Evolutionary conservation across 139 green algal genomes (phyloP).

Genomic region (Marvania coccoides): DNA sequence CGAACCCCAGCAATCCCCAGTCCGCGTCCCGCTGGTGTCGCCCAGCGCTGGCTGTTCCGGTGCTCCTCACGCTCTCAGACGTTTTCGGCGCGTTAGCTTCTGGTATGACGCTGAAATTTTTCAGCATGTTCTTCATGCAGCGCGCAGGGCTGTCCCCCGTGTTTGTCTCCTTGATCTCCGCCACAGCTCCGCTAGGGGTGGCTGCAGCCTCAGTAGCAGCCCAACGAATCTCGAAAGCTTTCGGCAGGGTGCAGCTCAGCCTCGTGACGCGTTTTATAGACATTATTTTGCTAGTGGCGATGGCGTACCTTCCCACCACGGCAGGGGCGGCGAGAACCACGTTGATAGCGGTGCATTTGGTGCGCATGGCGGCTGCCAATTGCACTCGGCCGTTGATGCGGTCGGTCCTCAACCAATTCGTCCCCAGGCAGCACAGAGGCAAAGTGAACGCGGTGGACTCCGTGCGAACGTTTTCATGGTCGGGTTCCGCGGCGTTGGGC

Average conservation of each 20-base stretch:
- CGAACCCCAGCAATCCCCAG: no score
- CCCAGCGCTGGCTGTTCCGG: constrained; percentile 13
- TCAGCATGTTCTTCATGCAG: constrained; percentile 36
- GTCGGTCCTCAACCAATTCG: constrained; percentile 34
- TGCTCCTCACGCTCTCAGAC: constrained; percentile 27
- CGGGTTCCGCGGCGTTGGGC: constrained; percentile 28
- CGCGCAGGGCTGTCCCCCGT: not conserved
- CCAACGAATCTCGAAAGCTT: constrained; percentile 5
- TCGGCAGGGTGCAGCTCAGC: constrained; percentile 15
- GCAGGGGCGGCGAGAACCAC: not conserved
- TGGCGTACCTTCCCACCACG: constrained; percentile 29
- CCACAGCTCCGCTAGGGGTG: constrained; percentile 16
- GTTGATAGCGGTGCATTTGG: constrained; percentile 28
- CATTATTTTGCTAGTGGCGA: constrained; percentile 22
- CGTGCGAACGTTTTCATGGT: constrained; percentile 37
- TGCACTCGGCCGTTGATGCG: constrained; percentile 30
- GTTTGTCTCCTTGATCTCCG: constrained; percentile 9
- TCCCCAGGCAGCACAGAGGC: constrained; percentile 18
- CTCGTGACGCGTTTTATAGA: constrained; percentile 24
- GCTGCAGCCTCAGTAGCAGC: not conserved
- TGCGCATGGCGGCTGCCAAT: constrained; percentile 29
- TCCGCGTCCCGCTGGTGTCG: not conserved
- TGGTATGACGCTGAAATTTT: constrained; percentile 47
- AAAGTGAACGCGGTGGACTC: constrained; percentile 39
- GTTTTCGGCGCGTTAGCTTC: constrained; percentile 25